phyloP scores from a whole-genome alignment of 805 yeast genomes.

The Teunomyces pallodes region DNA sequence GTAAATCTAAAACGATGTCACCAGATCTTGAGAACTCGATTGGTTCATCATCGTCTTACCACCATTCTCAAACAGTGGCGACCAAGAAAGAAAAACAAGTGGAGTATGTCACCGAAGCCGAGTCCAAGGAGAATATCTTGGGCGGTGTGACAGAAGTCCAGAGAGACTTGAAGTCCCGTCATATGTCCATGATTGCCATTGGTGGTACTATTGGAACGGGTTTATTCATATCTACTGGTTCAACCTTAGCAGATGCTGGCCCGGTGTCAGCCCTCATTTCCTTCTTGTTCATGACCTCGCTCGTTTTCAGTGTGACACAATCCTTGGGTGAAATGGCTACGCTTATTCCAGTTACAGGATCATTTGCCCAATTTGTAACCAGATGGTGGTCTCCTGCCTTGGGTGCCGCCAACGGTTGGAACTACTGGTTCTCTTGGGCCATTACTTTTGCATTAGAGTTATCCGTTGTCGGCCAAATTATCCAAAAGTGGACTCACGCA shows the following conservation, averaged over 20 bases:
- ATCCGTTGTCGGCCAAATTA: slow-evolving; percentile 65
- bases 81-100: slow-evolving; percentile 12
- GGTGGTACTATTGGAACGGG: slow-evolving; percentile 85
- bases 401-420: slow-evolving; percentile 71
- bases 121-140: slow-evolving; percentile 6
- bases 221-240: slow-evolving; percentile 62
- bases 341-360: slow-evolving; percentile 64
- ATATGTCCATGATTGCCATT: slow-evolving; percentile 70
- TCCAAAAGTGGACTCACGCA: slow-evolving; percentile 62
- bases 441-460: slow-evolving; percentile 73
- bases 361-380: slow-evolving; percentile 68
- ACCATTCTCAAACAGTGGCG: slow-evolving; percentile 4
- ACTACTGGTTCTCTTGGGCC: slow-evolving; percentile 78
- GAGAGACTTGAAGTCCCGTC: slow-evolving; percentile 63
- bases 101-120: slow-evolving; percentile 18
- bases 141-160: slow-evolving; percentile 38
- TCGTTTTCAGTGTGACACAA: slow-evolving; percentile 67
- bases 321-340: slow-evolving; percentile 82
- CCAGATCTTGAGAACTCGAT: slow-evolving; percentile 13
- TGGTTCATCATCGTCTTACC: slow-evolving; percentile 9
- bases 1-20: slow-evolving; percentile 1
- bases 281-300: slow-evolving; percentile 61
- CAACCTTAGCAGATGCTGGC: slow-evolving; percentile 57
- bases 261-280: slow-evolving; percentile 68
- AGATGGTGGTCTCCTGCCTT: slow-evolving; percentile 67